Evolutionary conservation across 768 basidiomycete genomes (phyloP).

Genomic region (Lactifluus piperatus): DNA sequence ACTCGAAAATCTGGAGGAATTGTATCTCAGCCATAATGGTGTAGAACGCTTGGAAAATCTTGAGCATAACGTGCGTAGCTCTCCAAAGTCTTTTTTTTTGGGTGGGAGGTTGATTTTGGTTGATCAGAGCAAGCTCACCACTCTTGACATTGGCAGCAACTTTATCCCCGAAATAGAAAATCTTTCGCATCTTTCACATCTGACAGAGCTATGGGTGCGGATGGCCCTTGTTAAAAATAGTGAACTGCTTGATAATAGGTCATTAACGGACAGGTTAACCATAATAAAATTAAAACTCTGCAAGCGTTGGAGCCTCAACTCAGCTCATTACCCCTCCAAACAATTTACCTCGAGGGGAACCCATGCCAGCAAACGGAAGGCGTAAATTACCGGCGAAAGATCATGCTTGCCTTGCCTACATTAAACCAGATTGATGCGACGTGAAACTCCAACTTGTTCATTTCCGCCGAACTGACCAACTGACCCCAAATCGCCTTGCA

Average conservation of each 20-base stretch:
- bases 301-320: conserved; percentile 61
- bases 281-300: conserved; percentile 75
- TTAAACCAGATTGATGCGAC: conserved; percentile 94
- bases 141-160: conserved; percentile 84
- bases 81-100: neutral
- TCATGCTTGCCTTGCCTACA: conserved; percentile 82
- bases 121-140: conserved; percentile 55
- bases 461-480: conserved; percentile 1
- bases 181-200: conserved; percentile 57
- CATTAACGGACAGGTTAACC: conserved; percentile 55
- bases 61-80: conserved; percentile 59
- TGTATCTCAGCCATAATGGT: conserved; percentile 94
- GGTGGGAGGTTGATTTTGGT: neutral
- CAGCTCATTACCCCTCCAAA: conserved; percentile 53
- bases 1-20: conserved; percentile 68
- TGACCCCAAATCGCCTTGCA: conserved; percentile 1
- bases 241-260: neutral
- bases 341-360: conserved; percentile 92
- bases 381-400: conserved; percentile 75
- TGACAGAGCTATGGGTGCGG: conserved; percentile 97
- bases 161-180: conserved; percentile 74
- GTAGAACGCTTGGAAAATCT: conserved; percentile 76
- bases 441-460: conserved; percentile 40
- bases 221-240: neutral
- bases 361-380: conserved; percentile 80